These are phyloP conservation scores for Hygrocybe punicea DNA, from an alignment of 768 basidiomycete genomes.

Conservation along the genomic window DNA sequence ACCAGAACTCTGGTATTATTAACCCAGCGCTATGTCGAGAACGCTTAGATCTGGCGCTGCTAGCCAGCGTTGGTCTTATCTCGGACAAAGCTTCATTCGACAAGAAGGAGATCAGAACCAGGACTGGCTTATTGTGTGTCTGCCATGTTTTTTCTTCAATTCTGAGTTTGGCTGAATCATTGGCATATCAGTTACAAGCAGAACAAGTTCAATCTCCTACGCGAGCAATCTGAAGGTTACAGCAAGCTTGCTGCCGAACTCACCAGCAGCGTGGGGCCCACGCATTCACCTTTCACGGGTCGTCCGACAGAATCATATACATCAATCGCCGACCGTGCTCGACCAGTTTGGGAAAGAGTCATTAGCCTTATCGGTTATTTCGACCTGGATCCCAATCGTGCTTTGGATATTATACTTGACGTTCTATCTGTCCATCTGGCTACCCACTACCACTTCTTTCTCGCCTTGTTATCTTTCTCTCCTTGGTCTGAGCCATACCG, in stretches of 20 bases:
- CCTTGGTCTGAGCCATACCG: constrained; percentile 72
- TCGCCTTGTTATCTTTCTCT: constrained; percentile 80
- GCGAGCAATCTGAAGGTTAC: constrained; percentile 97
- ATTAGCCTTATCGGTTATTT: constrained; percentile 93
- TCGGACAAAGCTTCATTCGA: constrained; percentile 62
- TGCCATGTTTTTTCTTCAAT: not conserved
- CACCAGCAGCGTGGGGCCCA: constrained; percentile 67
- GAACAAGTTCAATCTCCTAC: constrained; percentile 95
- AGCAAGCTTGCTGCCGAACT: constrained; percentile 88
- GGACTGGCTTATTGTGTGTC: constrained; percentile 77
- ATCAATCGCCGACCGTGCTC: constrained; percentile 60
- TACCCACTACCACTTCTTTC: constrained; percentile 84
- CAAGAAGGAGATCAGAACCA: constrained; percentile 76
- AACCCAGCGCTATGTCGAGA: constrained; percentile 64
- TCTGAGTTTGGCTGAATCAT: constrained; percentile 3
- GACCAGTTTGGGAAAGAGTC: constrained; percentile 75
- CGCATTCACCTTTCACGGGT: constrained; percentile 67
- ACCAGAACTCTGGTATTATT: constrained; percentile 58
- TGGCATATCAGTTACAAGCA: constrained; percentile 79
- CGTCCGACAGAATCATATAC: constrained; percentile 57
- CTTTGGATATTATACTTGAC: constrained; percentile 90
- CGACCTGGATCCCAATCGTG: constrained; percentile 92
- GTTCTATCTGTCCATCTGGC: constrained; percentile 79
- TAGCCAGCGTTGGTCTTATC: constrained; percentile 65
- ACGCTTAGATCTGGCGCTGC: constrained; percentile 63